phyloP scores from a whole-genome alignment of 2,329 filamentous ascomycete genomes.

The Mariannaea sp. region DNA sequence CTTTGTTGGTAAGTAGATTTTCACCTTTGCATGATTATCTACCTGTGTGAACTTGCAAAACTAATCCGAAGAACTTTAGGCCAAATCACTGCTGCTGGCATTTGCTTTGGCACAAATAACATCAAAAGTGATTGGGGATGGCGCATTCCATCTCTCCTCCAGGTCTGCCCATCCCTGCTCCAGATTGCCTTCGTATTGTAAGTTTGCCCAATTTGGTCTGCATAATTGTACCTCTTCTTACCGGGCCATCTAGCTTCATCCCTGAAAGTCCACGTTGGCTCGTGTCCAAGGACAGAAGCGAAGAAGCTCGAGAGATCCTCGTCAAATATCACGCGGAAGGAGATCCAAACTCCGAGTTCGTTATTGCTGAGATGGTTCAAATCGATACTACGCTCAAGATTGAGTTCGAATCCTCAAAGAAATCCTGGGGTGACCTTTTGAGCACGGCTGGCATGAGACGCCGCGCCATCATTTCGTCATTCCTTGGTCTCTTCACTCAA shows the following conservation, averaged over 20 bases:
- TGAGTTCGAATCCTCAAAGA: slow-evolving; percentile 24
- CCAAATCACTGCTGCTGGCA: slow-evolving; percentile 15
- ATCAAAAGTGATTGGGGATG: slow-evolving; percentile 49
- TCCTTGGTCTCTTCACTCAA: slow-evolving; percentile 36
- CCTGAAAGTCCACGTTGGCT: slow-evolving; percentile 32
- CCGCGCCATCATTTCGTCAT: slow-evolving; percentile 35
- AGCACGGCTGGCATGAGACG: slow-evolving; percentile 36
- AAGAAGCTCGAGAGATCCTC: slow-evolving; percentile 25
- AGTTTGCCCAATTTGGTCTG: not conserved
- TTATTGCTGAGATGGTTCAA: slow-evolving; percentile 24
- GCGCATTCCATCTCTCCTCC: slow-evolving; percentile 53
- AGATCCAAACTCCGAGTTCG: slow-evolving; percentile 15
- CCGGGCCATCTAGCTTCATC: slow-evolving; percentile 3
- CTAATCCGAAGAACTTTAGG: too few species aligned
- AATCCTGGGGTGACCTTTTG: slow-evolving; percentile 30
- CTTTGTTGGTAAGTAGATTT: slow-evolving; percentile 50
- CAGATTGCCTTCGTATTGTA: slow-evolving; percentile 11
- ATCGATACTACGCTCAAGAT: slow-evolving; percentile 26
- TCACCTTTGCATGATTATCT: too few species aligned
- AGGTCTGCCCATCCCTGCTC: slow-evolving; percentile 39
- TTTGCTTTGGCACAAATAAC: slow-evolving; percentile 47
- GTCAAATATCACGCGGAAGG: slow-evolving; percentile 28
- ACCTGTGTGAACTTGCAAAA: not conserved
- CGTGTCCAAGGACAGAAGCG: slow-evolving; percentile 28
- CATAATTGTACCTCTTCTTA: too few species aligned